These are phyloP conservation scores for Saitozyma sp. DNA, from an alignment of 768 basidiomycete species.

Conservation along the genomic window DNA sequence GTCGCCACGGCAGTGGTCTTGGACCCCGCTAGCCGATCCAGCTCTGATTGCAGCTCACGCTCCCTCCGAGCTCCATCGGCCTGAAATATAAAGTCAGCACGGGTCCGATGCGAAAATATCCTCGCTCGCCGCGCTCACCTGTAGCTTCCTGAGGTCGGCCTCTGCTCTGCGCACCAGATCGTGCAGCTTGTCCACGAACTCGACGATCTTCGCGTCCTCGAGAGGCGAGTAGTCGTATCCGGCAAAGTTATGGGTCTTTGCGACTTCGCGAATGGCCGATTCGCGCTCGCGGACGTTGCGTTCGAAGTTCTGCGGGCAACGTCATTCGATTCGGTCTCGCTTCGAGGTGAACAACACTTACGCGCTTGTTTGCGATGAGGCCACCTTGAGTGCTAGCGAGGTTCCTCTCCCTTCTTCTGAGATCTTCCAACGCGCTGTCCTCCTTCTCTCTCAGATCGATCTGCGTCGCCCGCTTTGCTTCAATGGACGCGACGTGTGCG, in stretches of 20 bases:
- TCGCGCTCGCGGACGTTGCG: slow-evolving; percentile 71
- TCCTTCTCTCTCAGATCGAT: slow-evolving; percentile 35
- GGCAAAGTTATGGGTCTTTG: slow-evolving; percentile 67
- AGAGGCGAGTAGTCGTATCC: slow-evolving; percentile 72
- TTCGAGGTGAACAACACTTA: slow-evolving; percentile 39
- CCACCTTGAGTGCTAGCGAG: slow-evolving; percentile 58
- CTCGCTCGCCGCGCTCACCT: slow-evolving; percentile 56
- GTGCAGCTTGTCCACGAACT: slow-evolving; percentile 68
- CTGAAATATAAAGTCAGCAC: slow-evolving; percentile 19
- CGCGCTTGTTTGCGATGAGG: slow-evolving; percentile 72
- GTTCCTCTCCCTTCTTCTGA: slow-evolving; percentile 41
- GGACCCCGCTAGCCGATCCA: slow-evolving; percentile 56
- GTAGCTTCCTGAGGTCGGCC: slow-evolving; percentile 60
- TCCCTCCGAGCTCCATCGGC: slow-evolving; percentile 46
- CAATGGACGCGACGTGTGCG: slow-evolving; percentile 53
- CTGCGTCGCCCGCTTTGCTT: slow-evolving; percentile 26
- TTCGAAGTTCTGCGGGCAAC: slow-evolving; percentile 65
- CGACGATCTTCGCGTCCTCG: slow-evolving; percentile 68
- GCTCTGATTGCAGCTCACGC: slow-evolving; percentile 61
- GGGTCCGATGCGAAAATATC: background rate
- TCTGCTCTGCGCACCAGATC: slow-evolving; percentile 67
- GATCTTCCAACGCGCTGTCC: slow-evolving; percentile 34
- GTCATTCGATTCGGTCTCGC: slow-evolving; percentile 3
- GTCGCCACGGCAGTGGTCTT: slow-evolving; percentile 59
- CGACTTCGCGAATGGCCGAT: slow-evolving; percentile 68